phyloP scores from a whole-genome alignment of 305 asterid genomes.

The Vinca major region DNA sequence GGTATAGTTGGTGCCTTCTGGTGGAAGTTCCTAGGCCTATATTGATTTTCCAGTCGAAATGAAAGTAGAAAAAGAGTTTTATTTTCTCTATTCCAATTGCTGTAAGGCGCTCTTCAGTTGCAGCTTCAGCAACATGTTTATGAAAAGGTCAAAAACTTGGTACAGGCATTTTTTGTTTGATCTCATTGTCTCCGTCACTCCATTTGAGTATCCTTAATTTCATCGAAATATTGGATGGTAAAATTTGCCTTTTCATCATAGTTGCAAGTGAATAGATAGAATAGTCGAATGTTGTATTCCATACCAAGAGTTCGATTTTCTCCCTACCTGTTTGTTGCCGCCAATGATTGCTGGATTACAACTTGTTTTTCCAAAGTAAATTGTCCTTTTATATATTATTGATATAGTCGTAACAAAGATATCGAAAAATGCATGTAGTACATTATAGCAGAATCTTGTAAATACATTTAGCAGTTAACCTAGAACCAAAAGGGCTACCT shows the following conservation, averaged over 20 bases:
- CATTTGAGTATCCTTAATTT: slow-evolving; percentile 4
- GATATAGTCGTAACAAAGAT: too few species aligned
- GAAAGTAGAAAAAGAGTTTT: slow-evolving; percentile 24
- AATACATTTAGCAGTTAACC: too few species aligned
- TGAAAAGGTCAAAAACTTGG: background rate
- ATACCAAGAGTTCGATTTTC: background rate
- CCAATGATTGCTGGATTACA: background rate
- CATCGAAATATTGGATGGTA: background rate
- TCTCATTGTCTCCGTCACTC: slow-evolving; percentile 8
- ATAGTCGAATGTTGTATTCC: background rate
- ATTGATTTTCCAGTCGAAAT: slow-evolving; percentile 24
- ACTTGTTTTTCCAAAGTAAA: background rate
- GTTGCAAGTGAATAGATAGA: background rate
- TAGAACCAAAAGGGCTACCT: background rate
- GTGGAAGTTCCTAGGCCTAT: slow-evolving; percentile 95
- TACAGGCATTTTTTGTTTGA: slow-evolving; percentile 6
- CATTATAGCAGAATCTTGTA: too few species aligned
- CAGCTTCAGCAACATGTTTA: slow-evolving; percentile 8
- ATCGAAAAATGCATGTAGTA: too few species aligned
- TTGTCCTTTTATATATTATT: background rate
- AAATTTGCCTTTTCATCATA: background rate
- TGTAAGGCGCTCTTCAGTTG: slow-evolving; percentile 18
- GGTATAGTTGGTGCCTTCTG: slow-evolving; percentile 64
- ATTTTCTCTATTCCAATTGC: slow-evolving; percentile 13
- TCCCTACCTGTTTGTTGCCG: background rate